These are phyloP conservation scores for Novymonas esmeraldas DNA, from an alignment of 208 protist species.

Conservation along the genomic window DNA sequence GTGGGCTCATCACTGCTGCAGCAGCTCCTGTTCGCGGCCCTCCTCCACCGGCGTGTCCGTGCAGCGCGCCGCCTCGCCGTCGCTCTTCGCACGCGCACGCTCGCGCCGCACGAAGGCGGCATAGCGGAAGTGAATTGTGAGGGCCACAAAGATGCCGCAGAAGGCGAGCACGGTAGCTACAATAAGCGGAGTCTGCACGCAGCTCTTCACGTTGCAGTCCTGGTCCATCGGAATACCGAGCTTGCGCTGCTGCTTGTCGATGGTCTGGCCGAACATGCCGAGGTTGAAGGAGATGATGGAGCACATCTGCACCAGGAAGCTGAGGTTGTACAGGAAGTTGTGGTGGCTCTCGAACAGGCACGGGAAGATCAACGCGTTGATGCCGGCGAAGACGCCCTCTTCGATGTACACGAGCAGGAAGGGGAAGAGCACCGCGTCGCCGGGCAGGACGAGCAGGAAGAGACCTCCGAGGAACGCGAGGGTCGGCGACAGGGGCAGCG, in stretches of 20 bases:
- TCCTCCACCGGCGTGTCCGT: neutral
- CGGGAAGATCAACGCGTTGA: conserved; percentile 65
- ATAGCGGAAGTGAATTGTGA: conserved; percentile 61
- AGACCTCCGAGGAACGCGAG: conserved; percentile 45
- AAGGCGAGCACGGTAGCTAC: conserved; percentile 46
- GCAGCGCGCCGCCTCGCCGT: neutral
- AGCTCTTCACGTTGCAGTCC: conserved; percentile 49
- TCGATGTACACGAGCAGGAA: conserved; percentile 72
- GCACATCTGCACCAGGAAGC: conserved; percentile 53
- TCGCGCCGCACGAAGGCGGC: conserved; percentile 44
- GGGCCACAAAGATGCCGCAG: conserved; percentile 34
- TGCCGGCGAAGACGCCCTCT: conserved; percentile 58
- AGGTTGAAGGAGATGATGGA: conserved; percentile 69
- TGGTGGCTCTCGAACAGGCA: conserved; percentile 56
- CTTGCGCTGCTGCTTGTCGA: conserved; percentile 42
- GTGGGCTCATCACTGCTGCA: neutral
- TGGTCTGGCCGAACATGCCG: conserved; percentile 51
- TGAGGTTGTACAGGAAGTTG: conserved; percentile 65
- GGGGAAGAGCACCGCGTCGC: conserved; percentile 49
- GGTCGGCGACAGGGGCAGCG: conserved; percentile 53
- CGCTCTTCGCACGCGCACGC: conserved; percentile 7
- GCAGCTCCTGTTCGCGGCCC: neutral
- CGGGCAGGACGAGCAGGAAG: conserved; percentile 56
- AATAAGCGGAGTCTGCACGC: conserved; percentile 51
- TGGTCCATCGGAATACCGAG: conserved; percentile 26